phyloP scores from a whole-genome alignment of 2,329 filamentous ascomycete genomes.

The Alternaria longipes region DNA sequence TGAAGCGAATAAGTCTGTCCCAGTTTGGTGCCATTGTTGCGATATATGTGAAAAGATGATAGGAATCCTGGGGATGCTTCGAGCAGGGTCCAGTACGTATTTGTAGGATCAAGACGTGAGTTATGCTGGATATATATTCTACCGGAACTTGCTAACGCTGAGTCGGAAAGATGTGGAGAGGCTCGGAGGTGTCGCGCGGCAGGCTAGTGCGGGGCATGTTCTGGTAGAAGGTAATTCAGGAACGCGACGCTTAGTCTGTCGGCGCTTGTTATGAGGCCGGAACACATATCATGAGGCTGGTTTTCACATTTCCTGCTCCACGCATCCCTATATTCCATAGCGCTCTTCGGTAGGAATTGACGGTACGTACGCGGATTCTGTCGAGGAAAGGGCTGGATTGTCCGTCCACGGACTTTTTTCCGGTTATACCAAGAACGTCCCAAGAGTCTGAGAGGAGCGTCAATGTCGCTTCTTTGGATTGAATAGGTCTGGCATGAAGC shows the following conservation, averaged over 20 bases:
- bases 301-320: neutral
- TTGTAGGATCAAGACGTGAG: neutral
- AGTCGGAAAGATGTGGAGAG: constrained; percentile 27
- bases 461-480: neutral
- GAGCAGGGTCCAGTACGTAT: neutral
- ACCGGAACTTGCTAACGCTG: constrained; percentile 21
- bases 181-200: constrained; percentile 18
- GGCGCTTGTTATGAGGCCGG: constrained; percentile 12
- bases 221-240: neutral
- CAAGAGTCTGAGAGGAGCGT: neutral
- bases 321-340: neutral
- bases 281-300: neutral
- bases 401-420: neutral
- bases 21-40: constrained; percentile 49
- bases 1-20: constrained; percentile 65
- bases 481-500: neutral
- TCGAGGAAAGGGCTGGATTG: neutral
- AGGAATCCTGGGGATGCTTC: neutral
- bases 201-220: constrained; percentile 2
- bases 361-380: neutral
- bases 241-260: neutral
- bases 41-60: neutral
- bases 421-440: neutral
- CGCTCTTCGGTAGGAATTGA: neutral
- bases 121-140: constrained; percentile 31